Conservation (phyloP, 2,329 filamentous ascomycete genomes). For the Fonsecaea multimorphosa region DNA sequence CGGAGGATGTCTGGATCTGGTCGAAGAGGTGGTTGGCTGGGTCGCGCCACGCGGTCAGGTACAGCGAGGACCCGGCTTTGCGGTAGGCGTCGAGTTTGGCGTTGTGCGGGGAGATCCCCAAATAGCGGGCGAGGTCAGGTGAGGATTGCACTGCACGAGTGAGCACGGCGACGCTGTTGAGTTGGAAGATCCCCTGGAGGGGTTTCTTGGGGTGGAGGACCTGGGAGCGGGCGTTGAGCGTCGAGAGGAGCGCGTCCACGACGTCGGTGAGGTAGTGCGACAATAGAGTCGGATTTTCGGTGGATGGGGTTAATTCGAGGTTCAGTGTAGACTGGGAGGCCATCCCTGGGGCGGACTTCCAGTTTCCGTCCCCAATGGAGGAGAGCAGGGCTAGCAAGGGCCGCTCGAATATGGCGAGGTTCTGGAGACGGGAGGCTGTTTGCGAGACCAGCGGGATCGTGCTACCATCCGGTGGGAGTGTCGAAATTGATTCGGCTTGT, state of each 20-base stretch:
- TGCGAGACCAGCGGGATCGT: constrained; percentile 79
- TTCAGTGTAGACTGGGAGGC: constrained; percentile 44
- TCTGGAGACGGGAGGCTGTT: constrained; percentile 83
- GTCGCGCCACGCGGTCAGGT: constrained; percentile 87
- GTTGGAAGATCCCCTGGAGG: constrained; percentile 83
- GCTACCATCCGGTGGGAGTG: constrained; percentile 77
- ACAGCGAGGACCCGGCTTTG: constrained; percentile 81
- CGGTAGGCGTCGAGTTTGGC: constrained; percentile 79
- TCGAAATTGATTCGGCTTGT: constrained; percentile 68
- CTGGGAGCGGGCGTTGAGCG: constrained; percentile 76
- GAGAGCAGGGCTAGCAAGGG: constrained; percentile 90
- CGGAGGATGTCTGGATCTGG: constrained; percentile 80
- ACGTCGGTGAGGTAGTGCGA: constrained; percentile 89
- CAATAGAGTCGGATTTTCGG: constrained; percentile 76
- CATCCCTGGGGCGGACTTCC: constrained; percentile 58
- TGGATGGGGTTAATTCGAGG: constrained; percentile 56
- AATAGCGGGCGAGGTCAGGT: constrained; percentile 73
- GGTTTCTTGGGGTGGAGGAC: constrained; percentile 76
- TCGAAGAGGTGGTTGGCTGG: constrained; percentile 84
- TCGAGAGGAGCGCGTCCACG: constrained; percentile 77
- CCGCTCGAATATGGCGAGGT: constrained; percentile 83
- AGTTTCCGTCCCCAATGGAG: constrained; percentile 90
- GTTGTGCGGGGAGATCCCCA: constrained; percentile 67
- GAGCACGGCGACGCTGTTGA: constrained; percentile 83
- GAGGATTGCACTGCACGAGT: constrained; percentile 81